A percentile compares a stretch with the other conserved stretches of the same genome.
phyloP scores from a whole-genome alignment of 805 yeast genomes.

The Kodamaea nitidulidarum region DNA sequence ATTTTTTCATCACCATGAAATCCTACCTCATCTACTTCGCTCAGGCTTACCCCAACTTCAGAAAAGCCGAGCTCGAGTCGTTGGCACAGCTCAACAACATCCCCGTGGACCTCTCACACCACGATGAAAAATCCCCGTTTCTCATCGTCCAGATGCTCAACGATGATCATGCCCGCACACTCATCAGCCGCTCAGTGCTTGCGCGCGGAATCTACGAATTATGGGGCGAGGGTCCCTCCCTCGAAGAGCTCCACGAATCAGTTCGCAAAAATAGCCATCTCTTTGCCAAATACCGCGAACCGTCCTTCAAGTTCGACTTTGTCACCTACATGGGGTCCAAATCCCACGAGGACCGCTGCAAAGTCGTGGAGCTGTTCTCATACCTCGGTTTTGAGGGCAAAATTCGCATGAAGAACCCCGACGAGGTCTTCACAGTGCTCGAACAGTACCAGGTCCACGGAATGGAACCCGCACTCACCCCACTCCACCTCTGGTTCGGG shows the following conservation, averaged over 20 bases:
- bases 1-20: conserved; percentile 45
- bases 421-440: conserved; percentile 62
- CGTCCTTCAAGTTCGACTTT: conserved; percentile 77
- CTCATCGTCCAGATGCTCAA: conserved; percentile 59
- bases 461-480: conserved; percentile 44
- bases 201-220: conserved; percentile 76
- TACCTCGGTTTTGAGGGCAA: conserved; percentile 74
- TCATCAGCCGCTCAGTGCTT: conserved; percentile 66
- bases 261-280: conserved; percentile 35
- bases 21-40: conserved; percentile 79
- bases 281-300: conserved; percentile 36
- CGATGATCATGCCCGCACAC: conserved; percentile 62
- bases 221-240: conserved; percentile 67
- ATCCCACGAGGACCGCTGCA: conserved; percentile 46
- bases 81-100: conserved; percentile 65
- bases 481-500: conserved; percentile 68
- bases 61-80: conserved; percentile 80
- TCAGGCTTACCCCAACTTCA: conserved; percentile 74
- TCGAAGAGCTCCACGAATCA: conserved; percentile 55
- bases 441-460: conserved; percentile 63
- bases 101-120: conserved; percentile 53
- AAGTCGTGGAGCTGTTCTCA: conserved; percentile 65
- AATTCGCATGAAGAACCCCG: conserved; percentile 73
- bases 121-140: conserved; percentile 64
- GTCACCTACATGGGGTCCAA: conserved; percentile 71